Evolutionary conservation across 352 stramenopile species (phyloP).

Genomic region (Pseudoperonospora humuli): DNA sequence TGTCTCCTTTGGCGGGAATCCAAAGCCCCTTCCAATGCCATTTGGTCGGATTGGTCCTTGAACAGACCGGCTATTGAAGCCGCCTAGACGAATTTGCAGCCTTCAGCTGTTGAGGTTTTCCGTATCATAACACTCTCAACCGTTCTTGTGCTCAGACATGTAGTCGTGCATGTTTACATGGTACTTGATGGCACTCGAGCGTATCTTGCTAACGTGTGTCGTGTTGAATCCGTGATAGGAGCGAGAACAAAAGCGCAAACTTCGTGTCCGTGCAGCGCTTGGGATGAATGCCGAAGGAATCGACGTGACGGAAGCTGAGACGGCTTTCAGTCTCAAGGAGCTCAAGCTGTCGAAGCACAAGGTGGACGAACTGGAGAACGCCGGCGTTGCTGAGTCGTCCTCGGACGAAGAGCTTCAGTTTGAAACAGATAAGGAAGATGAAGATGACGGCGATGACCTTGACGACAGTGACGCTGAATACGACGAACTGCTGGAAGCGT

Average conservation of each 20-base stretch:
- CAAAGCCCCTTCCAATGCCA: slow-evolving; percentile 80
- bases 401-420: slow-evolving; percentile 37
- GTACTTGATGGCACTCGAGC: neutral
- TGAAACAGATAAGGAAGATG: slow-evolving; percentile 28
- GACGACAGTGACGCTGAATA: slow-evolving; percentile 74
- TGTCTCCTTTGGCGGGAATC: slow-evolving; percentile 71
- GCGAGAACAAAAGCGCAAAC: slow-evolving; percentile 79
- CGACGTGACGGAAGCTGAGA: slow-evolving; percentile 71
- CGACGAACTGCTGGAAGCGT: slow-evolving; percentile 62
- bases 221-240: slow-evolving; percentile 34
- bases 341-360: slow-evolving; percentile 71
- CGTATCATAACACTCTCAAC: slow-evolving; percentile 65
- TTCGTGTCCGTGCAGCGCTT: slow-evolving; percentile 67
- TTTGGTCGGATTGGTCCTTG: slow-evolving; percentile 84
- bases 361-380: slow-evolving; percentile 74
- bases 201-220: slow-evolving; percentile 8
- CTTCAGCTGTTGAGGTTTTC: slow-evolving; percentile 85
- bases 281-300: slow-evolving; percentile 82
- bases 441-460: slow-evolving; percentile 14
- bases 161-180: slow-evolving; percentile 14
- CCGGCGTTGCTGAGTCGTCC: slow-evolving; percentile 28
- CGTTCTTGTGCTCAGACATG: slow-evolving; percentile 89
- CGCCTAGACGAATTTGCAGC: slow-evolving; percentile 80
- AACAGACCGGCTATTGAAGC: slow-evolving; percentile 90
- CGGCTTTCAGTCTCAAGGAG: slow-evolving; percentile 74